phyloP scores from a whole-genome alignment of 495 filamentous ascomycete species.

The Talaromyces proteolyticus region DNA sequence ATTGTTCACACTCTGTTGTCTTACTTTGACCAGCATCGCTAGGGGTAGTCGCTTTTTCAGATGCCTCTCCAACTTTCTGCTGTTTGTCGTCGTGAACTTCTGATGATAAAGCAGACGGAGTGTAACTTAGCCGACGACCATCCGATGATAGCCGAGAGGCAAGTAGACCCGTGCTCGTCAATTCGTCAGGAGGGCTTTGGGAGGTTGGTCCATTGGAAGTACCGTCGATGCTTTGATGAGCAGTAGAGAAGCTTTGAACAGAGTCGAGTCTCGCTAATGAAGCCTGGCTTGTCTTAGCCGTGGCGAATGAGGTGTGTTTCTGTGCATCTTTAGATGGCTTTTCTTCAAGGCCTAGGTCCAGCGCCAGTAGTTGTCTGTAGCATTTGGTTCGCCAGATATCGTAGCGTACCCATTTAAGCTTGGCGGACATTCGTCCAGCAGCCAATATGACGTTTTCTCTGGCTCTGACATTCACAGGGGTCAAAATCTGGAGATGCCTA shows the following conservation, averaged over 20 bases:
- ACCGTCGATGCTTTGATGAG: neutral
- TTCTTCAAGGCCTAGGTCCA: conserved; percentile 77
- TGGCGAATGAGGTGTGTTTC: conserved; percentile 8
- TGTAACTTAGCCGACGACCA: neutral
- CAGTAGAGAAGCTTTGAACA: neutral
- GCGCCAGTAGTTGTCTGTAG: conserved; percentile 77
- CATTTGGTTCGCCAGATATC: conserved; percentile 91
- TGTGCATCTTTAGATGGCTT: conserved; percentile 10
- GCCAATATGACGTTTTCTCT: conserved; percentile 80
- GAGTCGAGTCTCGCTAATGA: conserved; percentile 5
- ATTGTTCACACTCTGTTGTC: conserved; percentile 30
- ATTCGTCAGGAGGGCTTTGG: neutral
- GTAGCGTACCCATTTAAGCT: conserved; percentile 86
- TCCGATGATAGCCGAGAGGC: neutral
- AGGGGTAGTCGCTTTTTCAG: neutral
- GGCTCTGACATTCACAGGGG: conserved; percentile 81
- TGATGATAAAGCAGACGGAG: conserved; percentile 1
- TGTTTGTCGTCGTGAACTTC: conserved; percentile 3
- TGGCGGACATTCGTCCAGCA: conserved; percentile 79
- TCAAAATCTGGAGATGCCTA: conserved; percentile 83
- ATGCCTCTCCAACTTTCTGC: neutral
- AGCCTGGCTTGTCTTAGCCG: conserved; percentile 5
- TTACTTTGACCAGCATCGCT: neutral
- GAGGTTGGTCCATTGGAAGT: neutral
- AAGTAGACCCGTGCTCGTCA: neutral